phyloP scores from a whole-genome alignment of 73 alveolate species.

The Paramecium sonneborni region DNA sequence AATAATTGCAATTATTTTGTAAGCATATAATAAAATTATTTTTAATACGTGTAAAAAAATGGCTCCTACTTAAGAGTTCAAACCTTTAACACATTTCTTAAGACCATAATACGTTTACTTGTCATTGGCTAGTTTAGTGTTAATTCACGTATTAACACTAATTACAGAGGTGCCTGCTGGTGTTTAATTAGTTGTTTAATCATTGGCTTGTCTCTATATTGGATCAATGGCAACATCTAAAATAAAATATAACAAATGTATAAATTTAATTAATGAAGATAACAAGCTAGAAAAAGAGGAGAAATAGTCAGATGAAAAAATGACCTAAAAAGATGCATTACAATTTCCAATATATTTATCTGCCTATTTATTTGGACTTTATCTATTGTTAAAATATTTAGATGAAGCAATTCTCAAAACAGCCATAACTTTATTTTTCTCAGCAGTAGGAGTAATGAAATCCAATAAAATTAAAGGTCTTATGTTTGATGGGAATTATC shows the following conservation, averaged over 20 bases:
- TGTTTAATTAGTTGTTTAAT: background rate
- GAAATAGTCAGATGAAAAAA: constrained; percentile 80
- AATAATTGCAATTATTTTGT: background rate
- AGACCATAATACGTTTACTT: constrained; percentile 35
- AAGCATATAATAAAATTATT: constrained; percentile 23
- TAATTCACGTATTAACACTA: background rate
- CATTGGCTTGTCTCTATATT: constrained; percentile 44
- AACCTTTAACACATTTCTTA: background rate
- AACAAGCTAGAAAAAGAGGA: constrained; percentile 64
- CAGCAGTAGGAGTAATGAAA: constrained; percentile 77
- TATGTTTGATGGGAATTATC: constrained; percentile 51
- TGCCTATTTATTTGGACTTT: constrained; percentile 84
- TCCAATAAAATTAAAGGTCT: constrained; percentile 46
- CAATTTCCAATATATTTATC: constrained; percentile 92
- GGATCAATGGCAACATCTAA: constrained; percentile 35
- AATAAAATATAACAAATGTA: background rate
- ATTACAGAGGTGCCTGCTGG: background rate
- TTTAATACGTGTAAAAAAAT: constrained; percentile 9
- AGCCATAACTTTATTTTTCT: constrained; percentile 79
- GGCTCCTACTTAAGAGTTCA: constrained; percentile 28
- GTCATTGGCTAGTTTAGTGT: background rate
- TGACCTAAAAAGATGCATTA: constrained; percentile 88
- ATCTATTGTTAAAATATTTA: constrained; percentile 79
- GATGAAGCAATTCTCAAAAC: constrained; percentile 82
- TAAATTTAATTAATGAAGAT: background rate